Base-by-base conservation (phyloP, 2,329 filamentous ascomycete genomes). In the Leptographium lundbergii region DNA sequence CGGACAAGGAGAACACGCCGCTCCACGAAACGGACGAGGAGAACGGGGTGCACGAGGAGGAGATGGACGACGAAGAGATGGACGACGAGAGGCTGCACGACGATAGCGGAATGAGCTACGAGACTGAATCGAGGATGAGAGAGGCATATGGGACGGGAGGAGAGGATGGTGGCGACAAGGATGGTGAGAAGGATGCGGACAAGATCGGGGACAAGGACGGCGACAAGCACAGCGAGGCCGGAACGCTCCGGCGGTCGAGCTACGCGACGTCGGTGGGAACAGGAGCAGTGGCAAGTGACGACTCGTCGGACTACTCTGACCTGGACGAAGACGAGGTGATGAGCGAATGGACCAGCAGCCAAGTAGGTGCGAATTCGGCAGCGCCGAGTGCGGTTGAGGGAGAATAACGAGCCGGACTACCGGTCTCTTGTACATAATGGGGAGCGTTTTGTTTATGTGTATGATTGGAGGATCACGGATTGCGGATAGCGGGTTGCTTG, bases 21-120 rank as follows among this genome's bases (percentile, higher is more conserved):
- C 55, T 87, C 47, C 76, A 77, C n/a, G 85, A 88, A 67, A 80
- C 78, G 54, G 79, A 84, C 50, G 85, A 88, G 61, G 83, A 86
- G 63, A 69, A 70, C 4, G 70, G 72, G 14, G 70, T 74, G 54
- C 69, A 68, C 9, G 69, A 60, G 63, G 69, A 29, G 29, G 65
- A 60, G 14, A 58, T n/a, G 7, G 7, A 59, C n/a, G 55, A 57
- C 25, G 53, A 56, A 25, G 65, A 64, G 51, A 24, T 34, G 9
- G 82, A 86, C 63, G 69, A 69, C 3, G 70, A 72, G 19, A 2
- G 60, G 65, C 25, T 59, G 62, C 36, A 63, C 62, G 7, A 60
- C 59, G 58, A 48, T 11, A 29, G 48, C 24, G 42, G 61, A 24
- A 60, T 62, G 4, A n/a, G 50, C 24, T 60, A 59, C 6, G 50